Evolutionary conservation across 768 basidiomycete species (phyloP), one percentile per base, ranked within the genome.

Genomic region (Pholiota conissans): DNA sequence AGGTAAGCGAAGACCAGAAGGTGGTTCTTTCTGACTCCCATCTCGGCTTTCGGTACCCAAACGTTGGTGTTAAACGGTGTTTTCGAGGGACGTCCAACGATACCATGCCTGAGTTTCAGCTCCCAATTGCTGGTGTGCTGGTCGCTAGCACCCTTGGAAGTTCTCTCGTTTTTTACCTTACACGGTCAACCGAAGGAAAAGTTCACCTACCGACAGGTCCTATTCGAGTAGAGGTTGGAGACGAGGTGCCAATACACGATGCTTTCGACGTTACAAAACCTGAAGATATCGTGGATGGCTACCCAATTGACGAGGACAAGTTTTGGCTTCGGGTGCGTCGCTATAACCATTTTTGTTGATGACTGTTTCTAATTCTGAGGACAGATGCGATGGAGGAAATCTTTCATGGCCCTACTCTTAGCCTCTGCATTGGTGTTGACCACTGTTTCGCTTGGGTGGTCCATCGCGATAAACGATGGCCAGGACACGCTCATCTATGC

Each of bases 381-480:
- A 22, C 53, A 91, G 90, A 82, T 84, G 73, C 79, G 81, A 49
- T 67, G 81, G 63, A 72, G 82, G 61, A 93, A 93, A 70, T 22
- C 84, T 5, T 49, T 81, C 13, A 66, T 86, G 5, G 70, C 79
- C 2, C 51, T 79, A 0, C 56, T 85, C 2, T 73, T 89, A 13
- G 74, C 75, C 1, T 63, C 70, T 1, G 72, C 84, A 9, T 64
- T 87, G 14, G 75, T 74, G 13, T 64, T 89, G 14, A 80, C 86
- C 60, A 73, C 83, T 1, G 68, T 82, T 9, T 74, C 75, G 24
- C 71, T 91, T 5, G 87, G 86, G 2, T 88, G 81, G 79, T 76
- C 81, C 7, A 61, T 79, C 5, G 66, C 74, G 0, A 63, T 68
- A 51, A 60, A 64, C 27, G 73, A 76, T 42, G 58, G 48, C 1